Evolutionary conservation across 176 grass and related monocot species (phyloP).

Genomic region (Leersia perrieri): DNA sequence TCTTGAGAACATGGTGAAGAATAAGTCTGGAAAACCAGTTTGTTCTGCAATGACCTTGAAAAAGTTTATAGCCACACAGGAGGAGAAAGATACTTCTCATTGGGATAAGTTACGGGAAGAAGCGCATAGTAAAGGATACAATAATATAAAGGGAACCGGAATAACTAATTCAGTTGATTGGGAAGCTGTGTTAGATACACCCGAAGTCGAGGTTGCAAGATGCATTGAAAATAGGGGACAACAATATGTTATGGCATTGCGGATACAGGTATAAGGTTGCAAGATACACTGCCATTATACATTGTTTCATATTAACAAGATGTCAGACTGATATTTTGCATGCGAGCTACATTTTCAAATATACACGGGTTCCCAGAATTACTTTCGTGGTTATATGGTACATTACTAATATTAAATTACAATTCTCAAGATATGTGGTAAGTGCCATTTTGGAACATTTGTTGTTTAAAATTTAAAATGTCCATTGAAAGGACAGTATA

Average conservation of each 20-base stretch:
- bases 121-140: conserved; percentile 37
- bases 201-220: conserved; percentile 18
- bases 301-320: background rate
- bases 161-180: conserved; percentile 40
- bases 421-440: background rate
- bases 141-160: background rate
- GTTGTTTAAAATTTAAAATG: background rate
- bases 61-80: conserved; percentile 30
- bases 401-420: background rate
- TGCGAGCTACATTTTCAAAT: background rate
- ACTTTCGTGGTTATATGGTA: background rate
- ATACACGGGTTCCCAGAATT: too few species aligned
- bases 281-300: background rate
- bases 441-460: background rate
- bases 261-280: conserved; percentile 39
- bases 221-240: conserved; percentile 44
- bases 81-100: conserved; percentile 15
- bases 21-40: conserved; percentile 31
- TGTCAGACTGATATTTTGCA: background rate
- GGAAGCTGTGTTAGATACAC: conserved; percentile 30
- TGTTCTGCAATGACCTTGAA: conserved; percentile 12
- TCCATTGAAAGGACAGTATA: background rate
- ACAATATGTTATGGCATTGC: conserved; percentile 37
- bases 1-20: conserved; percentile 39
- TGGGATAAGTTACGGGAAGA: conserved; percentile 43